Evolutionary conservation across 768 basidiomycete species (phyloP).

Genomic region (Suillus subaureus): DNA sequence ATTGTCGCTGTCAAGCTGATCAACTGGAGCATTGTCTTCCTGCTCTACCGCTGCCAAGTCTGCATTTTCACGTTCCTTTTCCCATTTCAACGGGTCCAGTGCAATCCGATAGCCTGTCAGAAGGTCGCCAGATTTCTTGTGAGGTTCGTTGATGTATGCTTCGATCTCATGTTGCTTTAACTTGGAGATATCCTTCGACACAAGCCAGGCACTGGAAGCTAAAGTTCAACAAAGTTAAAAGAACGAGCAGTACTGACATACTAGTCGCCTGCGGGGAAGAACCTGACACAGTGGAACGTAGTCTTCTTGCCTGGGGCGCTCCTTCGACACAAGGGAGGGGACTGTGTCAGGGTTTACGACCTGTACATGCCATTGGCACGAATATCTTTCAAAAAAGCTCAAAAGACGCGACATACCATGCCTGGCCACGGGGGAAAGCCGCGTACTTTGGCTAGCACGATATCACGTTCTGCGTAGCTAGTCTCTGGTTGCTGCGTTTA

Average conservation of each 20-base stretch:
- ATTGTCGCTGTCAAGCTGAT: constrained; percentile 60
- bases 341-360: constrained; percentile 76
- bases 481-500: constrained; percentile 41
- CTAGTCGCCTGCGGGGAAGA: constrained; percentile 96
- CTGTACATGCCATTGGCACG: constrained; percentile 42
- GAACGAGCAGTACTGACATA: constrained; percentile 46
- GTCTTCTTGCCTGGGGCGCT: constrained; percentile 80
- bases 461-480: constrained; percentile 72
- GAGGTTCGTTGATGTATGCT: constrained; percentile 75
- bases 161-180: constrained; percentile 82
- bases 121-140: constrained; percentile 78
- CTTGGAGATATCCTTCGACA: constrained; percentile 78
- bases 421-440: constrained; percentile 96
- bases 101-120: constrained; percentile 76
- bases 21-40: constrained; percentile 64
- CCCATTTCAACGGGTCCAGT: constrained; percentile 72
- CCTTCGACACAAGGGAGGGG: constrained; percentile 60
- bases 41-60: constrained; percentile 41
- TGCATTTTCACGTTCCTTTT: constrained; percentile 43
- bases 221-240: constrained; percentile 16
- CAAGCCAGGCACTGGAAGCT: constrained; percentile 75
- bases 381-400: constrained; percentile 13
- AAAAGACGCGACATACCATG: constrained; percentile 63
- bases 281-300: constrained; percentile 72
- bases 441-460: constrained; percentile 91